Percentiles rank a stretch among this genome's conserved stretches.
Conservation (phyloP, 441 rosid genomes). For the Erodium trifolium region DNA sequence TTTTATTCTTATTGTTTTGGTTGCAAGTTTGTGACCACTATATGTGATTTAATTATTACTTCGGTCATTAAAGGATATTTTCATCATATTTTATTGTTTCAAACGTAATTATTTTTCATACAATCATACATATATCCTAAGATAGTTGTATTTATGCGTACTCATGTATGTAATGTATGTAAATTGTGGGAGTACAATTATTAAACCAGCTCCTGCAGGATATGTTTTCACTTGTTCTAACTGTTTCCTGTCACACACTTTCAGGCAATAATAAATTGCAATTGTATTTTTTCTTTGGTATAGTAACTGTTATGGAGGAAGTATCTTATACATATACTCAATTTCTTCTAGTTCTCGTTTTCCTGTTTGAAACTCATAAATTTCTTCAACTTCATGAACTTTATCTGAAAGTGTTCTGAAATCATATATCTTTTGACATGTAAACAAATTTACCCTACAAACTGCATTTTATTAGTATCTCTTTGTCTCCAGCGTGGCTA, state of each 20-base stretch:
- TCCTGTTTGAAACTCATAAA: background rate
- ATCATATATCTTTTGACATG: background rate
- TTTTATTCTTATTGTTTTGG: constrained; percentile 13
- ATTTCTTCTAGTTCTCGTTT: background rate
- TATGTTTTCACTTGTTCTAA: background rate
- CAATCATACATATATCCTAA: background rate
- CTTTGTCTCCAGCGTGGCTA: background rate
- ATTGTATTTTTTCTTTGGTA: background rate
- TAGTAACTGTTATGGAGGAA: background rate
- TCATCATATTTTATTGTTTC: background rate
- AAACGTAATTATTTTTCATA: background rate
- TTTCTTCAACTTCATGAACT: constrained; percentile 4
- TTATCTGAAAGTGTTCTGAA: background rate
- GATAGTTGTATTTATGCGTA: background rate
- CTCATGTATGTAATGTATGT: background rate
- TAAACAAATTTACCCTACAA: background rate
- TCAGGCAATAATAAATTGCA: background rate
- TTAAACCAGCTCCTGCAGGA: background rate
- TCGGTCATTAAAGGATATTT: background rate
- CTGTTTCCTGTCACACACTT: background rate
- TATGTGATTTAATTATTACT: constrained; percentile 4
- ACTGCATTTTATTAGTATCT: background rate
- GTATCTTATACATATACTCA: background rate
- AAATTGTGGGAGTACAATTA: background rate
- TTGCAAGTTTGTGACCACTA: constrained; percentile 5